Evolutionary conservation across 2,329 filamentous ascomycete genomes (phyloP).

Genomic region (Emericellopsis cladophorae): DNA sequence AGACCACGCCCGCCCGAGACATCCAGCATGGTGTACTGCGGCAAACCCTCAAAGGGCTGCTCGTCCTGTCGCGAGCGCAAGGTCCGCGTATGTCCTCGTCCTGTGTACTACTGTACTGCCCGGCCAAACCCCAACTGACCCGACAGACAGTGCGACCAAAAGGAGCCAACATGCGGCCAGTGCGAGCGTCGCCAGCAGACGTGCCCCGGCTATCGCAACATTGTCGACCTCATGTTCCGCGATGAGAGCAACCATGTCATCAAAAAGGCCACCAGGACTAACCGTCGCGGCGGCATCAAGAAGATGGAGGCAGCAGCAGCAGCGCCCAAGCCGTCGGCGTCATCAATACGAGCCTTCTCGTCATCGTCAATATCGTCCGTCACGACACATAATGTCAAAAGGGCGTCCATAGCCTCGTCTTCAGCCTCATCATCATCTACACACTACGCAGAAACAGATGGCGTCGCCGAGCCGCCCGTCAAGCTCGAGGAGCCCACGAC

Average conservation of each 20-base stretch:
- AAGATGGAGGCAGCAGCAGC: constrained; percentile 6
- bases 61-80: constrained; percentile 42
- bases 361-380: background rate
- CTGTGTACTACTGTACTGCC: background rate
- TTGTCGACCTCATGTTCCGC: constrained; percentile 44
- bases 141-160: constrained; percentile 35
- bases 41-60: constrained; percentile 44
- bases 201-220: constrained; percentile 43
- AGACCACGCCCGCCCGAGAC: no score
- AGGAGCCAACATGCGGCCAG: constrained; percentile 37
- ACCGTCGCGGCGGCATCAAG: constrained; percentile 8
- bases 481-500: background rate
- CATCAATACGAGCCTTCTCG: no score
- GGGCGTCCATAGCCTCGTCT: background rate
- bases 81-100: constrained; percentile 33
- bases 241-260: constrained; percentile 44
- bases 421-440: background rate
- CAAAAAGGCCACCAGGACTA: constrained; percentile 29
- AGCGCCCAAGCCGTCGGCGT: background rate
- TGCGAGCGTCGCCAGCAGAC: constrained; percentile 36
- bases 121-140: background rate
- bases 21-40: constrained; percentile 39
- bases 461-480: background rate
- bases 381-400: background rate
- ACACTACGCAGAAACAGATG: background rate